Conservation (phyloP, 179 eudicot genomes). For the Amaranthus tricolor region DNA sequence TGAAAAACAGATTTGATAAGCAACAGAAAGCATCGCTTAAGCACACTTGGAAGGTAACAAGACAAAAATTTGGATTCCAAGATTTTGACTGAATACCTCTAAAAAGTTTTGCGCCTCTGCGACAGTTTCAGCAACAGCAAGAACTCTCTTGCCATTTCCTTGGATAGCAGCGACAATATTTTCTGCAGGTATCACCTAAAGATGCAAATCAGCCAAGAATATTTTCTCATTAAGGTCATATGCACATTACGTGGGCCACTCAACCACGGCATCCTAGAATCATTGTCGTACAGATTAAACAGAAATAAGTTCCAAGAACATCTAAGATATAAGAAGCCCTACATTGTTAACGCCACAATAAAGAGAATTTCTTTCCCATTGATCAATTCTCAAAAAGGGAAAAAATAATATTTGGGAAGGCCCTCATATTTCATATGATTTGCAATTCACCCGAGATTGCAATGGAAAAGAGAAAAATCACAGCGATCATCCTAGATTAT, state of each 20-base stretch:
- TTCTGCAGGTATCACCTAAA: constrained; percentile 89
- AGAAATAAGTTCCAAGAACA: not conserved
- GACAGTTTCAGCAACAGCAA: constrained; percentile 67
- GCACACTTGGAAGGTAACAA: not conserved
- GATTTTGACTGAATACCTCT: constrained; percentile 50
- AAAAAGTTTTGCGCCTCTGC: constrained; percentile 73
- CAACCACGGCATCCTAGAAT: not conserved
- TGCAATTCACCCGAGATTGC: not conserved
- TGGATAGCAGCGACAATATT: constrained; percentile 86
- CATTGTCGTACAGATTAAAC: not conserved
- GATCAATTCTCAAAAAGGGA: not conserved
- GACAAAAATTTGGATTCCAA: not conserved
- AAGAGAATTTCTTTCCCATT: not conserved
- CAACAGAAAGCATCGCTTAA: not conserved
- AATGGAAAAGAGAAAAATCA: not conserved
- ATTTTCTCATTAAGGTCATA: not conserved
- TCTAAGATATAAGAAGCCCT: not conserved
- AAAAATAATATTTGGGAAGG: not conserved
- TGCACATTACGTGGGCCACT: not conserved
- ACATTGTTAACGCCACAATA: not conserved
- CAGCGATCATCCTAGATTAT: not conserved
- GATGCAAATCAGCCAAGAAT: not conserved
- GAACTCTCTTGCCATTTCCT: constrained; percentile 55
- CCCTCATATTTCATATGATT: not conserved
- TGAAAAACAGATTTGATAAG: not conserved